Conservation (phyloP, 257 asterid species). For the Lithospermum erythrorhizon region DNA sequence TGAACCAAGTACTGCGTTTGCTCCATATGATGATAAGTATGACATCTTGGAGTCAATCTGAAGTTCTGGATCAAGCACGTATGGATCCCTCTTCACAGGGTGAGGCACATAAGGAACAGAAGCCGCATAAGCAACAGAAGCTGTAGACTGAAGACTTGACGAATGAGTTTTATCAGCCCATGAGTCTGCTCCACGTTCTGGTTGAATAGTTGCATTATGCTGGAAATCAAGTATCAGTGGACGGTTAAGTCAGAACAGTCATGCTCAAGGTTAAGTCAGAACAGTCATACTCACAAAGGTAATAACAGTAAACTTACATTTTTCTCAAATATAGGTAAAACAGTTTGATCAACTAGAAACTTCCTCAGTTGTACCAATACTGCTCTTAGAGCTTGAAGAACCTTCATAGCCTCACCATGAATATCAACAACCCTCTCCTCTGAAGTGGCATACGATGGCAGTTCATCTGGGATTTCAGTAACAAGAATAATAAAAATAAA, state of each 20-base stretch:
- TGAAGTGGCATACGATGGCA: slow-evolving; percentile 55
- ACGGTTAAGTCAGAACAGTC: slow-evolving; percentile 6
- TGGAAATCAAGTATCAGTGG: slow-evolving; percentile 19
- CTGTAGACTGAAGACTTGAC: slow-evolving; percentile 30
- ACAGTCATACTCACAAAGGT: neutral
- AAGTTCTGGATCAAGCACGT: slow-evolving; percentile 41
- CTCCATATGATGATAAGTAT: slow-evolving; percentile 41
- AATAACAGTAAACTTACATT: slow-evolving; percentile 33
- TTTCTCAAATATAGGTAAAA: slow-evolving; percentile 75
- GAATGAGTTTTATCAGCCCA: slow-evolving; percentile 47
- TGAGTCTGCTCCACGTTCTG: slow-evolving; percentile 49
- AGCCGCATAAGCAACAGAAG: neutral
- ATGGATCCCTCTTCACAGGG: slow-evolving; percentile 43
- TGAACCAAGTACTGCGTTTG: slow-evolving; percentile 44
- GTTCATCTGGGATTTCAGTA: slow-evolving; percentile 39
- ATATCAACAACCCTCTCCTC: slow-evolving; percentile 80
- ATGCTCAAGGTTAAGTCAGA: neutral
- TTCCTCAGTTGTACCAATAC: slow-evolving; percentile 70
- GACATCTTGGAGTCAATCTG: slow-evolving; percentile 37
- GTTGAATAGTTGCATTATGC: slow-evolving; percentile 40
- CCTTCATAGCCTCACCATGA: slow-evolving; percentile 74
- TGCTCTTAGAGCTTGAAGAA: slow-evolving; percentile 65
- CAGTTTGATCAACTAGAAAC: slow-evolving; percentile 73
- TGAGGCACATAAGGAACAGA: slow-evolving; percentile 37
- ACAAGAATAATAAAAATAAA: neutral